A percentile compares a stretch with the other conserved stretches of the same genome.
These are phyloP conservation scores for Tinospora cordifolia DNA, from an alignment of 164 flowering plant species.

Conservation along the genomic window DNA sequence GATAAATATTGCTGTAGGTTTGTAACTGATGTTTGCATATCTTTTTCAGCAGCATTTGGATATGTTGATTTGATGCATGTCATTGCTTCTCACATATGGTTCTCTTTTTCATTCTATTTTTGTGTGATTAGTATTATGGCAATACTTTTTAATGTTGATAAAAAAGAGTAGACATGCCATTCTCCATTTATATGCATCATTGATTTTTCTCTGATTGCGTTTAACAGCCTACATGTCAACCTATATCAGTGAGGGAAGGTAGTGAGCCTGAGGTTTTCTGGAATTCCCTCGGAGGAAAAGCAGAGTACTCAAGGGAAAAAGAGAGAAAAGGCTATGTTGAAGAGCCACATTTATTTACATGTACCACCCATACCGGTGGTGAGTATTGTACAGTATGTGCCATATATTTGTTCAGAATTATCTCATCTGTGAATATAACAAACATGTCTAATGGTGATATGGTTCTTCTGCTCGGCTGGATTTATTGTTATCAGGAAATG, in stretches of 20 bases:
- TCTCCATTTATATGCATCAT: neutral
- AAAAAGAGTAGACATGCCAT: neutral
- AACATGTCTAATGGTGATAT: constrained; percentile 33
- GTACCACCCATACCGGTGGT: constrained; percentile 35
- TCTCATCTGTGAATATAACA: constrained; percentile 23
- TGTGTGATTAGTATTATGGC: neutral
- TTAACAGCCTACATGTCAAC: constrained; percentile 60
- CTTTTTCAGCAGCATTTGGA: too few relatives aligned
- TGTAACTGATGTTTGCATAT: too few relatives aligned
- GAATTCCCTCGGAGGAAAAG: constrained; percentile 53
- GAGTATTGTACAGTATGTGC: constrained; percentile 12
- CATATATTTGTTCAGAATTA: constrained; percentile 25
- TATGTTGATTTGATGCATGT: neutral
- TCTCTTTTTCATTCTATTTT: neutral
- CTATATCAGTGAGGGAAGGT: constrained; percentile 61
- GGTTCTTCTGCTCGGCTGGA: constrained; percentile 31
- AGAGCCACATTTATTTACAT: constrained; percentile 60
- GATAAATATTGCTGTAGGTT: too few relatives aligned
- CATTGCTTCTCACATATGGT: neutral
- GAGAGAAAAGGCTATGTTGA: constrained; percentile 26
- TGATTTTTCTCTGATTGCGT: constrained; percentile 16
- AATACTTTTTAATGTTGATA: neutral
- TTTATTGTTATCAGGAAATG: constrained; percentile 34
- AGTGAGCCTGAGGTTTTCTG: constrained; percentile 64
- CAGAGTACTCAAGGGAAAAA: constrained; percentile 53